Conservation (phyloP, 139 green algal species). For the Ostreobium quekettii region DNA sequence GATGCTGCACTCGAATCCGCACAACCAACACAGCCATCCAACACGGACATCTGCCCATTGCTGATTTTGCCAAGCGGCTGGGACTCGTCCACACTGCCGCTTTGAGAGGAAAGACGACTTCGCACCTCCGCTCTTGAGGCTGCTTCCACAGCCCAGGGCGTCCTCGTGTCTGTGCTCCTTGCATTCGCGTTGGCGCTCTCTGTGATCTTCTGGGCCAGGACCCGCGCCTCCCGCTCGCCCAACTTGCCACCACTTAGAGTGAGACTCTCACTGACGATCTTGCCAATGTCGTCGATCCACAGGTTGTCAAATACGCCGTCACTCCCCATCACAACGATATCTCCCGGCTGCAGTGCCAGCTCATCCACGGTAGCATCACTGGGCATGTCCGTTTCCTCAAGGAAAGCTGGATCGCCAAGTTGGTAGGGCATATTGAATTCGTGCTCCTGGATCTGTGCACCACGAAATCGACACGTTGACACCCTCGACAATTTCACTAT, state of each 20-base stretch:
- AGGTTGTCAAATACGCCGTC: slow-evolving; percentile 98
- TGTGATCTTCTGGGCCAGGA: slow-evolving; percentile 27
- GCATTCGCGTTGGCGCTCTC: slow-evolving; percentile 25
- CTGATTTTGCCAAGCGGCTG: neutral
- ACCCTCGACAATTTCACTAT: no score
- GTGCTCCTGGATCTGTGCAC: slow-evolving; percentile 79
- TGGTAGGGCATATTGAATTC: slow-evolving; percentile 94
- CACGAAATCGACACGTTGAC: no score
- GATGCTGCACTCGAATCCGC: neutral
- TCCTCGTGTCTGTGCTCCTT: slow-evolving; percentile 27
- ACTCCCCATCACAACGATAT: slow-evolving; percentile 75
- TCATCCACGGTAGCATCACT: slow-evolving; percentile 41
- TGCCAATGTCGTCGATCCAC: slow-evolving; percentile 73
- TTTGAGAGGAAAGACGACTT: neutral
- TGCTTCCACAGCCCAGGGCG: slow-evolving; percentile 61
- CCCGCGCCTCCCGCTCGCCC: slow-evolving; percentile 14
- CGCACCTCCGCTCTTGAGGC: slow-evolving; percentile 16
- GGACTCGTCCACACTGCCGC: neutral
- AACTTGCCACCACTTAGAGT: neutral
- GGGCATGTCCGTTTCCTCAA: slow-evolving; percentile 42
- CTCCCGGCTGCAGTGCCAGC: slow-evolving; percentile 50
- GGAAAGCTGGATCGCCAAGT: slow-evolving; percentile 35
- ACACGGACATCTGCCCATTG: neutral
- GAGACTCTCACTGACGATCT: slow-evolving; percentile 20
- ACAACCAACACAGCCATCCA: neutral